Evolutionary conservation across 352 stramenopile species (phyloP).

Genomic region (Phytophthora litchii): DNA sequence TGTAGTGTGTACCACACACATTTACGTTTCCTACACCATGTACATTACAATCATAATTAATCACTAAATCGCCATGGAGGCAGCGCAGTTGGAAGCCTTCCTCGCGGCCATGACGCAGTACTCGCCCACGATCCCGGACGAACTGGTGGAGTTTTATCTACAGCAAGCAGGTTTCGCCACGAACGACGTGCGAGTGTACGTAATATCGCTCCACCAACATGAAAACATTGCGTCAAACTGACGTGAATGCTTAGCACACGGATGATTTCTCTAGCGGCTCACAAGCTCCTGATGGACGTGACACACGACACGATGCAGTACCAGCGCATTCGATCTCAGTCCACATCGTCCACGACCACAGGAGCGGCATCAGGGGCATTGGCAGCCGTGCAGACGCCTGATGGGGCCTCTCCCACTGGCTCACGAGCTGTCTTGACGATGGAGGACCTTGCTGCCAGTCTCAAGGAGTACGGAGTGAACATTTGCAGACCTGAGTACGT

Average conservation of each 20-base stretch:
- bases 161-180: slow-evolving; percentile 71
- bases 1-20: too few species aligned
- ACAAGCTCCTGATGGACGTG: slow-evolving; percentile 86
- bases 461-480: slow-evolving; percentile 85
- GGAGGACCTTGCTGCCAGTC: slow-evolving; percentile 74
- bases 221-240: slow-evolving; percentile 3
- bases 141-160: slow-evolving; percentile 80
- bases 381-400: slow-evolving; percentile 7
- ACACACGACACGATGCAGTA: slow-evolving; percentile 82
- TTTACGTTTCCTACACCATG: too few species aligned
- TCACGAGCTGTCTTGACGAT: slow-evolving; percentile 63
- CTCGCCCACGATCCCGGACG: slow-evolving; percentile 71
- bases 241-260: slow-evolving; percentile 46
- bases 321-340: slow-evolving; percentile 66
- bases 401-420: slow-evolving; percentile 22
- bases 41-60: too few species aligned
- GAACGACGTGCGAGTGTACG: slow-evolving; percentile 74
- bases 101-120: slow-evolving; percentile 67
- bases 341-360: slow-evolving; percentile 11
- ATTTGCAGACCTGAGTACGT: slow-evolving; percentile 85
- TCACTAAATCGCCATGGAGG: slow-evolving; percentile 18
- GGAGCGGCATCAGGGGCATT: slow-evolving; percentile 5
- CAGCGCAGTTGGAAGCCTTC: slow-evolving; percentile 67
- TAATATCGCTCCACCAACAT: neutral
- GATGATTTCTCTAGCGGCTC: slow-evolving; percentile 67